phyloP scores from a whole-genome alignment of 495 filamentous ascomycete genomes.

The Aspergillus kassunensis region DNA sequence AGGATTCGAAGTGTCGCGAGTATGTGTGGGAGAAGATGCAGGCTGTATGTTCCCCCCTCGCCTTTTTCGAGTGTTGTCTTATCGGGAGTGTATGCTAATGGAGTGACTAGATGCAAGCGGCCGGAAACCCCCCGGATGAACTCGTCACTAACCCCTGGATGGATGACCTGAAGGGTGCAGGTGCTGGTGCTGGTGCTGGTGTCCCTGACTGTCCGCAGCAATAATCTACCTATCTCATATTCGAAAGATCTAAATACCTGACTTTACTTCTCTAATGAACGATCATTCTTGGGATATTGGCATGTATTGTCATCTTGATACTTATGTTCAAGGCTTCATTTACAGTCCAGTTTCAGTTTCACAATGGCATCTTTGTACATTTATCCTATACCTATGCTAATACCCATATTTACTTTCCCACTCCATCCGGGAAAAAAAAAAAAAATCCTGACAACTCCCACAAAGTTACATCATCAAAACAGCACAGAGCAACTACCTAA shows the following conservation, averaged over 20 bases:
- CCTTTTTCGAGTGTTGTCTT: no score
- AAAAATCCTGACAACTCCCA: not conserved
- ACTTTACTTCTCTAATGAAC: not conserved
- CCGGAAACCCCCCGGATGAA: slow-evolving; percentile 83
- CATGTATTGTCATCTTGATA: no score
- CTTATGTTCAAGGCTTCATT: no score
- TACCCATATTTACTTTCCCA: slow-evolving; percentile 5
- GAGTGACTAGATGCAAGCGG: slow-evolving; percentile 97
- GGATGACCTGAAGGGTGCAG: slow-evolving; percentile 32
- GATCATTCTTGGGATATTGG: not conserved
- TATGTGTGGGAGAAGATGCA: slow-evolving; percentile 98
- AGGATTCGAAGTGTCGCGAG: slow-evolving; percentile 75
- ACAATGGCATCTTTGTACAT: no score
- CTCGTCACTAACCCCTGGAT: slow-evolving; percentile 71
- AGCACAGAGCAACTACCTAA: not conserved
- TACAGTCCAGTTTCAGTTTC: no score
- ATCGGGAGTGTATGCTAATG: no score
- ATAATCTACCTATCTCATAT: slow-evolving; percentile 29
- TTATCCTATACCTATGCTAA: slow-evolving; percentile 17
- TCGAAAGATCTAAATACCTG: not conserved
- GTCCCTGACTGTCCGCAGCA: slow-evolving; percentile 41
- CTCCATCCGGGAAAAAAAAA: not conserved
- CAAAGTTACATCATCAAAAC: no score
- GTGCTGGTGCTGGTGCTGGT: no score
- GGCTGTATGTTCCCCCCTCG: slow-evolving; percentile 57